These are phyloP conservation scores for Toxicodendron radicans DNA, from an alignment of 345 rosid species.

Conservation along the genomic window DNA sequence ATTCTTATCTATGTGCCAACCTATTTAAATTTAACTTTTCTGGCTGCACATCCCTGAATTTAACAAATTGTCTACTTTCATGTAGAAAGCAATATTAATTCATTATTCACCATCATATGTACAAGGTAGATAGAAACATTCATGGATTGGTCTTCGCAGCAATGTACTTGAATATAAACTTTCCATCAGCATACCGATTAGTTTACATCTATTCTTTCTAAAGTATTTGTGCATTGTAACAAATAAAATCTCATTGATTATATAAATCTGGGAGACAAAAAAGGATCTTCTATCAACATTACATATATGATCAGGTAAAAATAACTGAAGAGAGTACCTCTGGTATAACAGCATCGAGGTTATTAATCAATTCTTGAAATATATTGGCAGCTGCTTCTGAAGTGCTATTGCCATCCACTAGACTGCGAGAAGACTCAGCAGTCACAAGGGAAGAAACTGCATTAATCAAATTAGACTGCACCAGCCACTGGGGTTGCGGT, in stretches of 20 bases:
- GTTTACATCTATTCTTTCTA: neutral
- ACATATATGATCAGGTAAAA: neutral
- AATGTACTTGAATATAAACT: neutral
- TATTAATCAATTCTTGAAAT: conserved; percentile 57
- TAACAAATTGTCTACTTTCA: neutral
- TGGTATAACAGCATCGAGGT: conserved; percentile 58
- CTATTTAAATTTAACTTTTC: conserved; percentile 5
- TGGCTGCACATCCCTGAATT: neutral
- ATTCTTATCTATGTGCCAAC: neutral
- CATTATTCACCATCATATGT: neutral
- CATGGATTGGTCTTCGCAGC: neutral
- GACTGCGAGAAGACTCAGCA: conserved; percentile 57
- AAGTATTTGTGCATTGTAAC: neutral
- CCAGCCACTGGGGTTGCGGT: conserved; percentile 84
- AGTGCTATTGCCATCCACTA: conserved; percentile 23
- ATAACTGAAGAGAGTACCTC: conserved; percentile 42
- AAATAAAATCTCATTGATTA: neutral
- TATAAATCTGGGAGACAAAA: neutral
- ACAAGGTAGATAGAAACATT: neutral
- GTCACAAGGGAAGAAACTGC: conserved; percentile 42
- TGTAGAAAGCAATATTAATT: neutral
- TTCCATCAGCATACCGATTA: neutral
- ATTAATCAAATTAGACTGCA: conserved; percentile 65
- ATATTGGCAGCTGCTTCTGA: conserved; percentile 47
- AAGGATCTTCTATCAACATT: neutral